Base-by-base conservation (phyloP, 495 filamentous ascomycete genomes). In the Penicillium macrosclerotiorum region DNA sequence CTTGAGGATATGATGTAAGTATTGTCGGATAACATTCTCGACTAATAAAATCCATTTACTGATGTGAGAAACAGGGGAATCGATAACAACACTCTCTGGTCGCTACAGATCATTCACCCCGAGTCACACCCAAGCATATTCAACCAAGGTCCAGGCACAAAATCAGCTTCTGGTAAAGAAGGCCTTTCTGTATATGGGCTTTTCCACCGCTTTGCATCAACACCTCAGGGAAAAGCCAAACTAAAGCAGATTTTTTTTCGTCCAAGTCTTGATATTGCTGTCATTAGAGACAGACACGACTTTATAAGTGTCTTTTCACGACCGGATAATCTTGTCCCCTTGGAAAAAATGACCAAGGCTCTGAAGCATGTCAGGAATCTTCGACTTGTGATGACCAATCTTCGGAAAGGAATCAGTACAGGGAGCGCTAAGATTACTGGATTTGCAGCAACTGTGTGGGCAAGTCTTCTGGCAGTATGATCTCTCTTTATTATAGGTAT, bases 151-250 rank as follows among this genome's bases (percentile, higher is more conserved):
- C 84, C 86, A 9, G 80, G 76, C 8, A 81, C 68, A 49, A 82
- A 77, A 5, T 74, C 77, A 6, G 84, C 84, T 0, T 84, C 84
- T 11, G 79, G 84, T 0, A 96, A 96, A 61, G 90, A 96, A 62
- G 85, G 83, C 6, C 77, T 96, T n/a, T 96, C 91, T 2, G 66
- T 98, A 1, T 94, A 86, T 51, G 93, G 90, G 3, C 72, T 94
- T 9, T 90, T 94, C 49, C 80, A 85, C 32, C 76, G 84, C 29
- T 72, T 92, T 46, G 86, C 94, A 31, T 79, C 77, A 24, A 95
- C 89, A 2, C 82, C 89, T 5, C 88, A 96, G 54, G 93, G 94
- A 2, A 89, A 84, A 54, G 62, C 71, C 18, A 80, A 78, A 36
- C 75, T 98, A 3, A 83, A 88, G 16, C 85, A 90, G 55, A 86